A percentile compares a stretch with the other conserved stretches of the same genome.
These are phyloP conservation scores for Juglanconis juglandina DNA, from an alignment of 2,329 filamentous ascomycete genomes.

Conservation along the genomic window DNA sequence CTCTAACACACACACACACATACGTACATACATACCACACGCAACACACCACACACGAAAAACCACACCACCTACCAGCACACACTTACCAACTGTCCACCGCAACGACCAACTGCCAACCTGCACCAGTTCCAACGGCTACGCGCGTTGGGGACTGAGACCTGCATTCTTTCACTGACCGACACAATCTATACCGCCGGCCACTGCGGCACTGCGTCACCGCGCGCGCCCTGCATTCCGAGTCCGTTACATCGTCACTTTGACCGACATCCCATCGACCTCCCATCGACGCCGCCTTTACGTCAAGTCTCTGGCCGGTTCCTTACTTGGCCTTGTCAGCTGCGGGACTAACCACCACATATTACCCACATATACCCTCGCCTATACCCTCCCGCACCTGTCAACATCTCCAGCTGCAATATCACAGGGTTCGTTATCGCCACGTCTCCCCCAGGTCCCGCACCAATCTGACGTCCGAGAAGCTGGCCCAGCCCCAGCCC, in stretches of 20 bases:
- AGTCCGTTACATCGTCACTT: neutral
- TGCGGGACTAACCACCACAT: neutral
- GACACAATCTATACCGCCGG: constrained; percentile 4
- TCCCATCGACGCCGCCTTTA: neutral
- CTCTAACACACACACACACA: neutral
- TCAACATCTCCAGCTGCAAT: too few species aligned
- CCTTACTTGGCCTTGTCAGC: constrained; percentile 5
- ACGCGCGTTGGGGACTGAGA: constrained; percentile 12
- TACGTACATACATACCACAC: constrained; percentile 4
- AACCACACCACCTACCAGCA: neutral
- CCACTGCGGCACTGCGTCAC: constrained; percentile 5
- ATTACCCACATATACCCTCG: constrained; percentile 2
- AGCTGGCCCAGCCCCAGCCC: neutral
- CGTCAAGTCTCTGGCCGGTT: neutral
- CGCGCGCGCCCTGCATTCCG: neutral
- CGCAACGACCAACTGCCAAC: constrained; percentile 1
- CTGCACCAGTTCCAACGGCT: constrained; percentile 7
- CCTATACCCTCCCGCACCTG: neutral
- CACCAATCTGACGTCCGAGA: neutral
- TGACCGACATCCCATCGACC: too few species aligned
- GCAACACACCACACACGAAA: constrained; percentile 4
- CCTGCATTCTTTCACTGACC: constrained; percentile 12
- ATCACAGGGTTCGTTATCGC: neutral
- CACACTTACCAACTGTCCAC: neutral
- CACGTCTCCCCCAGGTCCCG: neutral